These are phyloP conservation scores for Yamadazyma mexicana DNA, from an alignment of 1,139 yeast genomes.

Conservation along the genomic window DNA sequence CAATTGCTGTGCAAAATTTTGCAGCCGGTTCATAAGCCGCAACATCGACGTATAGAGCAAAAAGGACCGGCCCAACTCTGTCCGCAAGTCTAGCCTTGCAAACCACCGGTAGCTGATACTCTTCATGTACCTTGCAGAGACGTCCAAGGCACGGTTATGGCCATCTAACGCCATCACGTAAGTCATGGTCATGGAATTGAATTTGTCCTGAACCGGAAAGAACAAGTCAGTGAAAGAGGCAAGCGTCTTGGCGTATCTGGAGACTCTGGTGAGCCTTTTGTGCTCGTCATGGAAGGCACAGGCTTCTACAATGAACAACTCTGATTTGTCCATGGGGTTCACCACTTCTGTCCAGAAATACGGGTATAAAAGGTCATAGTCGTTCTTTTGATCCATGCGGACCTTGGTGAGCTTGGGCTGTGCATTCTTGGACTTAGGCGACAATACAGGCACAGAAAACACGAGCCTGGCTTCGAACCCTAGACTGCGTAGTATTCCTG, in stretches of 20 bases:
- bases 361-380: slow-evolving; percentile 38
- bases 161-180: slow-evolving; percentile 28
- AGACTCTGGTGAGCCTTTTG: slow-evolving; percentile 23
- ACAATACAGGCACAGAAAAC: slow-evolving; percentile 35
- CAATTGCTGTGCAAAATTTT: slow-evolving; percentile 10
- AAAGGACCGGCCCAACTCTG: slow-evolving; percentile 29
- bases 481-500: slow-evolving; percentile 29
- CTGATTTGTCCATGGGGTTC: slow-evolving; percentile 30
- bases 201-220: slow-evolving; percentile 25
- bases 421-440: slow-evolving; percentile 15
- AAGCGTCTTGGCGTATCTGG: slow-evolving; percentile 2
- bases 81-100: slow-evolving; percentile 30
- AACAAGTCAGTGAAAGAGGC: slow-evolving; percentile 19
- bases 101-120: slow-evolving; percentile 36
- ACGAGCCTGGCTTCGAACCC: slow-evolving; percentile 36
- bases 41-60: slow-evolving; percentile 28
- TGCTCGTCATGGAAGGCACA: slow-evolving; percentile 34
- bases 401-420: slow-evolving; percentile 28
- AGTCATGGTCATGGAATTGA: slow-evolving; percentile 37
- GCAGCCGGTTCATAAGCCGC: slow-evolving; percentile 22
- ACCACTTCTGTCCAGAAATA: slow-evolving; percentile 43
- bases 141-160: slow-evolving; percentile 25
- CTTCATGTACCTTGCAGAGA: slow-evolving; percentile 36
- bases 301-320: slow-evolving; percentile 31
- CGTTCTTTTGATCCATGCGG: slow-evolving; percentile 27